Base-by-base conservation (phyloP, 768 basidiomycete genomes). In the Phylloporus scabripes region DNA sequence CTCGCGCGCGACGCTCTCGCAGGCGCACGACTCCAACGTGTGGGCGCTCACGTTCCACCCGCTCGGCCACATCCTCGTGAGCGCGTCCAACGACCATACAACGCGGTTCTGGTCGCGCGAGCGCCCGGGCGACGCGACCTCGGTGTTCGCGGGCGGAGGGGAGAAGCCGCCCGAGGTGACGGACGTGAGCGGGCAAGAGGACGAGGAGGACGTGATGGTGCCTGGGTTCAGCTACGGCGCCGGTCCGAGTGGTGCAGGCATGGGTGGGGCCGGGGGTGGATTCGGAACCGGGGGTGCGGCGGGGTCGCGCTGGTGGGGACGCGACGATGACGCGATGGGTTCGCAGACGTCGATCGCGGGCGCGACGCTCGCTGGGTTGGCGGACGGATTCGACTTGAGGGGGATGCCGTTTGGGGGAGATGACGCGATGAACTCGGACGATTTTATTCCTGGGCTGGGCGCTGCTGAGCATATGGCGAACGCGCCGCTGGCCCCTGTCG, bases 41-140 rank as follows among this genome's bases (percentile, higher is more conserved):
- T 98, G 94, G 91, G 83, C 91, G 0, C 80, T 99, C 54, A 82
- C 92, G 4, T 99, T 83, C 77, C 94, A 98, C 69, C 94, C 95
- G 0, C 80, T 98, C 14, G 95, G 96, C 0, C 94, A 98, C 69
- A 78, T 98, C 58, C 83, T 99, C 59, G 92, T 85, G 53, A 85
- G 82, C 53, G 96, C 87, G 9, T 89, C 88, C n/a, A 98, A 96
- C 72, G 96, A 99, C 74, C 92, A 94, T 71, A 97, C 96, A 5
- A 96, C 95, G 6, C 81, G 94, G n/a, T 99, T 98, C 77, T 98
- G 96, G 95, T 85, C 85, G 42, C 81, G 95, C 59, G 90, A 92
- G 62, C 79, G 90, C 3, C 90, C 90, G 0, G 88, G 90, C n/a
- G 89, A 91, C 58, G 75, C 77, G 1, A 74, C 78, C n/a, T 81